Evolutionary conservation across 176 grass and related monocot genomes (phyloP), one percentile per base, ranked within the genome.

Genomic region (Pharus latifolius): DNA sequence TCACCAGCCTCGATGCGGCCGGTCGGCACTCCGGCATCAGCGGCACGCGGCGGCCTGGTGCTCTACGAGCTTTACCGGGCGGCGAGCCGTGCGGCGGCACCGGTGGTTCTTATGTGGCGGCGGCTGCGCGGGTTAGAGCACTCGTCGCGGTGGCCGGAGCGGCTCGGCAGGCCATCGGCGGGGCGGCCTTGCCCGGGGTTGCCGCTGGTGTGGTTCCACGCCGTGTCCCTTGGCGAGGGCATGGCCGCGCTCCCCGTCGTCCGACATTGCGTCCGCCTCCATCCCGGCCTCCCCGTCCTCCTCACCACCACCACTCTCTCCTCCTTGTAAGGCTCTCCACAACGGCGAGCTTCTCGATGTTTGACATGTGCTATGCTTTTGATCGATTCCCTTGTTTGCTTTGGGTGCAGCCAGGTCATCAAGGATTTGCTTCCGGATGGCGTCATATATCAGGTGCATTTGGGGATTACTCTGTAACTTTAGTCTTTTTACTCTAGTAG

Each of bases 241-340:
- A 85, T 98, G 79, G 66, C 84, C 7, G 81, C 90, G 52, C 81
- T 98, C 49, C 90, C 90, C 2, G 75, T 99, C n/a, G 74, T 99
- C 52, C 78, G 74, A 46, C 87, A 99, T 58, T 91, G 78, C 58
- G 15, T 61, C 43, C 66, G 63, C 66, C 51, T 77, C 50, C 68
- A 76, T 15, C 70, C 73, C 19, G 74, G 73, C 54, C 69, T 85
- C 72, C 34, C 81, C 13, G 74, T 99, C 50, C 87, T 99, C 27
- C 69, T 99, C 87, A 94, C 90, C 72, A 94, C 87, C 71, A 81
- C 95, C 23, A 94, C 95, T 16, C 66, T 86, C 27, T 94, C 95
- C 2, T 82, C 90, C 60, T 91, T 84, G 95, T 99, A 82, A 77
- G 81, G 5, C 24, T 47, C 3, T 2, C 55, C 44, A 4, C 27